Conservation (phyloP, 2,329 filamentous ascomycete genomes). For the Aspergillus pseudonomiae region DNA sequence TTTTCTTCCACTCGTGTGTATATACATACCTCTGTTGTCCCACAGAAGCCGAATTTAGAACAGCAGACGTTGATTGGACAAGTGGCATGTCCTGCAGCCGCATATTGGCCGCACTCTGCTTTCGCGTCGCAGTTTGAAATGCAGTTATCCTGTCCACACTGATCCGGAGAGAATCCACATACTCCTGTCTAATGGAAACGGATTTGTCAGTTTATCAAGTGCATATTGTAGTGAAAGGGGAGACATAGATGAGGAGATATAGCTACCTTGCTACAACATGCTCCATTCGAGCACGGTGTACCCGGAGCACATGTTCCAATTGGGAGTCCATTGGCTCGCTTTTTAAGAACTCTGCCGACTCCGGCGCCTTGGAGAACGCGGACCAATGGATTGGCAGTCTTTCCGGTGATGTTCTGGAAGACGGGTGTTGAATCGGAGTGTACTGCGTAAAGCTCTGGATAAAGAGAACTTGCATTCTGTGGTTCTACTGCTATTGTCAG, state of each 20-base stretch:
- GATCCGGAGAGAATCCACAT: constrained; percentile 7
- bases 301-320: constrained; percentile 3
- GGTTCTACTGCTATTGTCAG: background rate
- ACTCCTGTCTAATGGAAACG: background rate
- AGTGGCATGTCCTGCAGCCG: background rate
- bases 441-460: constrained; percentile 1
- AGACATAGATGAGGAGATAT: background rate
- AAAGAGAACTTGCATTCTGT: background rate
- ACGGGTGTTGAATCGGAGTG: background rate
- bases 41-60: constrained; percentile 20
- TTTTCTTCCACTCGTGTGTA: background rate
- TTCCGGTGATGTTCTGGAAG: constrained; percentile 1
- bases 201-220: background rate
- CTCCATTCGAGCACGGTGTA: constrained; percentile 14
- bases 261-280: constrained; percentile 16
- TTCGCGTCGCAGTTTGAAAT: constrained; percentile 24
- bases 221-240: background rate
- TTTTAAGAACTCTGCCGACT: background rate
- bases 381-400: constrained; percentile 1
- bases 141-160: constrained; percentile 15
- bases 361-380: background rate
- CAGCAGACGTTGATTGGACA: constrained; percentile 17
- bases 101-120: constrained; percentile 27
- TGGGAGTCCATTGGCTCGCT: constrained; percentile 1
- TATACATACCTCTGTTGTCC: constrained; percentile 12